Evolutionary conservation across 2,329 filamentous ascomycete genomes (phyloP).

Genomic region (Tricladium varicosporioides): DNA sequence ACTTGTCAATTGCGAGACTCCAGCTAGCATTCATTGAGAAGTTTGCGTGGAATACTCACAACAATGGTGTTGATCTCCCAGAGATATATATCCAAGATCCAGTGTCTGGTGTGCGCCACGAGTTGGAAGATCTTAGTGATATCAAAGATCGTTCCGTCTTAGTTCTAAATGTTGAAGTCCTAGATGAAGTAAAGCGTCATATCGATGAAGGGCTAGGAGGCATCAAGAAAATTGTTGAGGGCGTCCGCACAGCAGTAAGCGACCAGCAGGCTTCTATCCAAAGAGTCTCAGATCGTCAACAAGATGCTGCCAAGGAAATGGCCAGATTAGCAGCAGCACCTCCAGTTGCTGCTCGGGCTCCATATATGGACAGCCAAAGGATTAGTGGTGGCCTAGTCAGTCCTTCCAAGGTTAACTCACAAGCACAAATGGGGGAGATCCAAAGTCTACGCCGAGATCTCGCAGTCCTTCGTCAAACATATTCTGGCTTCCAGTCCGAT

Average conservation of each 20-base stretch:
- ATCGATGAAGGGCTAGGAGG: conserved; percentile 88
- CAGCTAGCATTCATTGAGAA: conserved; percentile 98
- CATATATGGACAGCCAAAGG: conserved; percentile 27
- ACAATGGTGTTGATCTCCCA: conserved; percentile 86
- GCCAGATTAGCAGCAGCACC: conserved; percentile 44
- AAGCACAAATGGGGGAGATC: conserved; percentile 71
- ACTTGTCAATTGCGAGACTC: conserved; percentile 81
- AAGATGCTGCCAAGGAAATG: conserved; percentile 86
- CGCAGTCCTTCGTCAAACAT: conserved; percentile 88
- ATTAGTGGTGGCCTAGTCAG: conserved; percentile 29
- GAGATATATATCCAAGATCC: conserved; percentile 98
- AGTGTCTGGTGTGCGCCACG: conserved; percentile 92
- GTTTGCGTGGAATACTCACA: conserved; percentile 97
- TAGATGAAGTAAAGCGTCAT: conserved; percentile 95
- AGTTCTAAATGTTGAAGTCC: conserved; percentile 87
- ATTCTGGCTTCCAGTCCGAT: conserved; percentile 85
- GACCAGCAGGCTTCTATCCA: conserved; percentile 81
- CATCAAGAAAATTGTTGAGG: conserved; percentile 79
- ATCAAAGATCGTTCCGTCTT: conserved; percentile 93
- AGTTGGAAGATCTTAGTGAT: conserved; percentile 88
- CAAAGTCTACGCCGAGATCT: conserved; percentile 83
- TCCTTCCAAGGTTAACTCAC: conserved; percentile 34
- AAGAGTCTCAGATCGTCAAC: conserved; percentile 83
- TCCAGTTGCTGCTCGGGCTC: conserved; percentile 24
- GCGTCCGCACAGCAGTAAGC: conserved; percentile 78